Base-by-base conservation (phyloP, 768 basidiomycete genomes). In the Leucocoprinus sp. region DNA sequence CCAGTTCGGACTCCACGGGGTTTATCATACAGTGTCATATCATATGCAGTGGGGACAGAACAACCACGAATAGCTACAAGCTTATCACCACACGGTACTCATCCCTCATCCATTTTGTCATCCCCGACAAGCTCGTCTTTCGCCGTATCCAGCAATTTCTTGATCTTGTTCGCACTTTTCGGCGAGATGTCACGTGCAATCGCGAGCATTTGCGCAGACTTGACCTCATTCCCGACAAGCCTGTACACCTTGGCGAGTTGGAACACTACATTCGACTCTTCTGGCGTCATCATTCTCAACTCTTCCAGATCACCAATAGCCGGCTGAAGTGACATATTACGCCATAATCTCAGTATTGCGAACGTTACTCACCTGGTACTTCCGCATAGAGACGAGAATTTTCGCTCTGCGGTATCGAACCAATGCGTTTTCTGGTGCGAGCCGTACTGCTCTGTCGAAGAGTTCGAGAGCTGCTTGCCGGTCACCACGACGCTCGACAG, bases 211-310 rank as follows among this genome's bases (percentile, higher is more conserved):
- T 86, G 82, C 46, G 88, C 85, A 39, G 91, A 82, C 63, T 87
- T 83, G 15, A 76, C 71, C 53, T 79, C 77, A 63, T 91, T 73
- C 27, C 90, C 90, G 45, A 86, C 65, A 54, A 87, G 70, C 37
- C 89, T 80, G 59, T 96, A 97, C 49, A 86, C 83, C 67, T 85
- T 87, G 21, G 93, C 96, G 14, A 99, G 78, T 64, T 97, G 84
- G 76, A 96, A 96, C 49, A 93, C 80, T 46, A 98, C 88, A 66
- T 97, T 97, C 43, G 93, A 85, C 69, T 99, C 96, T 58, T 93
- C 90, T 5, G 95, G 95, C 27, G 93, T 88, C 51, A 79, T 69
- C 60, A 79, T 80, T 54, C 82, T 76, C 42, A 99, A 76, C 50
- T 71, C 68, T 64, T 91, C 82, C 59, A 98, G 74, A 61, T 93